Base-by-base conservation (phyloP, 1,284 basidiomycete genomes). In the Exobasidium rhododendri region DNA sequence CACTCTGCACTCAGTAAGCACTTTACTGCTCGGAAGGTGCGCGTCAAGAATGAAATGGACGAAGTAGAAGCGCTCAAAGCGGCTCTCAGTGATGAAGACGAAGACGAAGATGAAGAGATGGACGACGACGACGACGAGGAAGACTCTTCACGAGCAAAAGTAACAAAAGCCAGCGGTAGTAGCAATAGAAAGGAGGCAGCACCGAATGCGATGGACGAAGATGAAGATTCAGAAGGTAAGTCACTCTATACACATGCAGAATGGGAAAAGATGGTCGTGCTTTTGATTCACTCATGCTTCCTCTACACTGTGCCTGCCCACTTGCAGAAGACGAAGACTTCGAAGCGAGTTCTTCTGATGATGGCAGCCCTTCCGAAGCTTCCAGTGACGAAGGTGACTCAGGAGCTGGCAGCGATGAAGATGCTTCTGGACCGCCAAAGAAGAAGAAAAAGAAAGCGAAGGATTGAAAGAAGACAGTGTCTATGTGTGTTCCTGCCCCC, bases 1-100 rank as follows among this genome's bases (percentile, higher is more conserved):
- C 89, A 94, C 70, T 89, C 91, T 64, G 85, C 86, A 5, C 89
- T 92, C 49, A 91, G 92, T 73, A 83, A 85, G 28, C 97, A 91
- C 82, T 83, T 99, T 68, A 87, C 87, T 70, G 88, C 89, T 56
- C 94, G 96, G 84, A 94, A 94, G 81, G 86, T 97, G 68, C 86
- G 88, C 71, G 86, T 96, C 65, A 96, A 97, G 86, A 97, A 94
- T 81, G 93, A 97, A 85, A 93, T 96, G 86, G 88, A 88, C 20
- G 70, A 73, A 2, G 68, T 66, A 5, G 44, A 70, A 35, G 69
- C 67, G 13, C 66, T 69, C 11, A 83, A 89, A 63, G 88, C 87
- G 28, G 88, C 82, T 3, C 63, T 73, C 10, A 67, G 66, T 59
- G 88, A 91, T 61, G 91, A 91, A 46, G 91, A 92, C 70, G 88